Percentiles rank a stretch among this genome's conserved stretches.
Conservation (phyloP, 2,329 filamentous ascomycete species). For the Xylariaceae sp. region DNA sequence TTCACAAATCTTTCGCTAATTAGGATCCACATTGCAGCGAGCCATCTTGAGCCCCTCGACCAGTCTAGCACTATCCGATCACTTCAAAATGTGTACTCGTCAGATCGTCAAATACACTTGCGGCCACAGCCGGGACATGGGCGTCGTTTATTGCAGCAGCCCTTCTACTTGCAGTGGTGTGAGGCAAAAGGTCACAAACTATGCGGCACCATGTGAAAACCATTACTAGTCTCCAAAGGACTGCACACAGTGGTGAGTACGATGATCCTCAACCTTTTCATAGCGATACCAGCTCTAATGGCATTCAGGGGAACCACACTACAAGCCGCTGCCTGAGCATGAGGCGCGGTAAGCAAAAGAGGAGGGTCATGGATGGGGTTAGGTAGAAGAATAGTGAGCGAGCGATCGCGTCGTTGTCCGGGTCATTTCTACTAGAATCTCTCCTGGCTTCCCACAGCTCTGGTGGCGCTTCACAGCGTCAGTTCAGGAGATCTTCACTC, state of each 20-base stretch:
- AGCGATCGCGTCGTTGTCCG: slow-evolving; percentile 37
- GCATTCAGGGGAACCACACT: slow-evolving; percentile 9
- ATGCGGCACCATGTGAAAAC: slow-evolving; percentile 18
- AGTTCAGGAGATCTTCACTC: slow-evolving; percentile 12
- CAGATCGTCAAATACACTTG: slow-evolving; percentile 35
- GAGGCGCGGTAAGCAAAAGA: slow-evolving; percentile 10
- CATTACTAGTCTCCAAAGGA: neutral
- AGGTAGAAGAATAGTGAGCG: slow-evolving; percentile 37
- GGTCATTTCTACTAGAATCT: slow-evolving; percentile 26
- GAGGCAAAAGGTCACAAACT: slow-evolving; percentile 9
- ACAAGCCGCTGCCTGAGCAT: neutral
- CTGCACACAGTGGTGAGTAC: slow-evolving; percentile 1
- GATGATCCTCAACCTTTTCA: neutral
- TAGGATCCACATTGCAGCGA: neutral
- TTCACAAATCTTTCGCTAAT: neutral
- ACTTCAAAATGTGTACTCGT: slow-evolving; percentile 36
- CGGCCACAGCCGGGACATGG: slow-evolving; percentile 26
- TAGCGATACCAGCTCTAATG: neutral
- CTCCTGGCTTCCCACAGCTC: slow-evolving; percentile 21
- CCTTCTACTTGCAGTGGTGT: slow-evolving; percentile 13
- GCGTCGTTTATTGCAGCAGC: slow-evolving; percentile 24
- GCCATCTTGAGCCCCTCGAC: neutral
- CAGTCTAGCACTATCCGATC: neutral
- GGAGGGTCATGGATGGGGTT: slow-evolving; percentile 18
- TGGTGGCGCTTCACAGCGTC: slow-evolving; percentile 24